Evolutionary conservation across 2,329 filamentous ascomycete genomes (phyloP), one percentile per base, ranked within the genome.

Genomic region (Pestalotiopsis sp.): DNA sequence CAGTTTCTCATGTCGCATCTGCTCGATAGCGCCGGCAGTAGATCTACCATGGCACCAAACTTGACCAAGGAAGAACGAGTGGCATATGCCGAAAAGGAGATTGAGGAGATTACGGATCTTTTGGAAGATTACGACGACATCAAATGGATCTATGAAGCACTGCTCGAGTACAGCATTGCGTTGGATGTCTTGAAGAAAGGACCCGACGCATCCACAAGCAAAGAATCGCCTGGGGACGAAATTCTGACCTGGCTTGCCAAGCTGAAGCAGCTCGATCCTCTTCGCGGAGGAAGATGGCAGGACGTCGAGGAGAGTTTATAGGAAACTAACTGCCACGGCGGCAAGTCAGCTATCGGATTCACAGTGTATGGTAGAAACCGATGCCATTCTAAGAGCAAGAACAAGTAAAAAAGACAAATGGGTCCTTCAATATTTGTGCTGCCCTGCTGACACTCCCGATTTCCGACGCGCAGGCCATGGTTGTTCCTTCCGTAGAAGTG

Each of bases 111-210:
- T 70, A 88, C 88, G 73, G 90, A 91, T 64, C 80, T 92, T 14
- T 76, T 90, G 3, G 84, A 88, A 68, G 89, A 87, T 71, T 95
- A 87, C 71, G 70, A 77, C 4, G 82, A 86, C 65, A 78, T 83
- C 72, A 72, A 97, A 81, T 96, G 94, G 89, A 92, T 97, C 59
- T 97, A 97, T 77, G 93, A 97, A 80, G 92, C 92, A 4, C 83
- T 98, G 65, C 85, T 98, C 27, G 89, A 94, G 71, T 94, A 94
- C 76, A 90, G 91, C 1, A 77, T 91, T 38, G 82, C 84, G 39
- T 79, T 92, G n/a, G 85, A 84, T 67, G 78, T 79, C n/a, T 75
- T 92, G 70, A 85, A 86, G 74, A 80, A 81, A 80, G 75, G 81
- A 61, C 76, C 79, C 12, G 61, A 3, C 7, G 39, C 39, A 23